Evolutionary conservation across 2,329 filamentous ascomycete genomes (phyloP), one percentile per base, ranked within the genome.

Genomic region (Apiospora marii): DNA sequence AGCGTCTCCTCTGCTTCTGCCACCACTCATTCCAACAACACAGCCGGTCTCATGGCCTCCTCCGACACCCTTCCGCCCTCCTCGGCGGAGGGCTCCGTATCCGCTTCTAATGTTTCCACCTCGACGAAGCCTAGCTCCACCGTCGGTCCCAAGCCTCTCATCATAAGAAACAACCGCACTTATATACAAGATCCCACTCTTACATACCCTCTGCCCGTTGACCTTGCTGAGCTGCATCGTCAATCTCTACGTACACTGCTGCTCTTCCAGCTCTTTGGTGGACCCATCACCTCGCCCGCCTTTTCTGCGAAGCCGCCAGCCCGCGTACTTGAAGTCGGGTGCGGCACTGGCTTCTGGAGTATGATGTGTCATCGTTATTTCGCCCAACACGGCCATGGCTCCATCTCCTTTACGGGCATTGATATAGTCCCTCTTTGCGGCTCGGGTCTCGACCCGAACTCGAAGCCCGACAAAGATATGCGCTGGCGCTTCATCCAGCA

Each of bases 401-500:
- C 91, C 73, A 91, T 97, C 30, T 89, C 90, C 6, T 98, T 97
- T 80, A 94, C 92, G 0, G 95, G 95, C 1, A 83, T 98, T 53
- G 95, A 98, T 80, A 90, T 97, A 72, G 92, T 93, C 12, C 92
- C 93, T 5, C 81, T 96, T 34, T 91, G 92, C 4, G 83, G 84
- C 44, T 83, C 78, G 12, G 78, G 77, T 4, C 77, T 84, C n/a
- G 81, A 80, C 30, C 78, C 70, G 64, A 79, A 80, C 70, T 80
- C 87, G 77, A 90, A 91, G 76, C 85, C 86, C 4, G 88, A 90
- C 75, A 91, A 92, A 77, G 93, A 94, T 68, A 92, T 98, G 86
- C 92, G 93, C 75, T 98, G 95, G 94, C 91, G 87, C 14, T 98
- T 98, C 80, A 90, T 97, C 70, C 93, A 95, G 79, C 94, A 98